Percentiles rank a stretch among this genome's conserved stretches.
phyloP scores from a whole-genome alignment of 345 rosid species.

The Excoecaria agallocha region DNA sequence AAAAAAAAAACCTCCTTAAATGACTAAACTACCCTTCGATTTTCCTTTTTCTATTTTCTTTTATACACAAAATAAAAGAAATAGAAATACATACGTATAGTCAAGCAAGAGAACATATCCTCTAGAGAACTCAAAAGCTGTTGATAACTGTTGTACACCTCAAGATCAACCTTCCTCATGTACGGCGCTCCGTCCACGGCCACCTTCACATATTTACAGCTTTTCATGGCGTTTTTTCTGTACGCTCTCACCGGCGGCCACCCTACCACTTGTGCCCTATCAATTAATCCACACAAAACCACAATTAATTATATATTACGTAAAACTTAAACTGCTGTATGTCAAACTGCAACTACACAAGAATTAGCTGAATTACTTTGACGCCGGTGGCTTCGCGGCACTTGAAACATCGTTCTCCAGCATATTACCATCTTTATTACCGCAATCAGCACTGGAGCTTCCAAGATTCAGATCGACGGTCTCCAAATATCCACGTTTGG shows the following conservation, averaged over 20 bases:
- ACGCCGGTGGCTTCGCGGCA: slow-evolving; percentile 27
- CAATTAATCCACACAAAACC: background rate
- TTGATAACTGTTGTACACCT: slow-evolving; percentile 40
- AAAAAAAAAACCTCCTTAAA: background rate
- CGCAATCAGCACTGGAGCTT: background rate
- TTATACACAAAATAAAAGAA: no score
- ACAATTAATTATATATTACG: background rate
- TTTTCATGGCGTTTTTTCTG: slow-evolving; percentile 33
- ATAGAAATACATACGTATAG: slow-evolving; percentile 29
- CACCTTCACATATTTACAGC: slow-evolving; percentile 62
- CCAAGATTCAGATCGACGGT: slow-evolving; percentile 43
- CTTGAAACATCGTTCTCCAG: slow-evolving; percentile 17
- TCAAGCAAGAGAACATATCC: slow-evolving; percentile 53
- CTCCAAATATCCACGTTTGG: slow-evolving; percentile 48
- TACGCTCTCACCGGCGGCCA: slow-evolving; percentile 70
- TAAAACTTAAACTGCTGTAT: background rate
- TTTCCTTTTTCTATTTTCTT: no score
- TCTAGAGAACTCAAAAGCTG: slow-evolving; percentile 47
- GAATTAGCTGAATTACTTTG: slow-evolving; percentile 27
- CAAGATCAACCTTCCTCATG: slow-evolving; percentile 66
- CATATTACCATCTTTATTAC: background rate
- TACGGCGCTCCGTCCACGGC: slow-evolving; percentile 74
- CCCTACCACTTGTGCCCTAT: slow-evolving; percentile 57
- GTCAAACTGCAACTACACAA: background rate
- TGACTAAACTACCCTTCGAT: background rate